phyloP scores from a whole-genome alignment of 768 basidiomycete species.

The Ephemerocybe angulata region DNA sequence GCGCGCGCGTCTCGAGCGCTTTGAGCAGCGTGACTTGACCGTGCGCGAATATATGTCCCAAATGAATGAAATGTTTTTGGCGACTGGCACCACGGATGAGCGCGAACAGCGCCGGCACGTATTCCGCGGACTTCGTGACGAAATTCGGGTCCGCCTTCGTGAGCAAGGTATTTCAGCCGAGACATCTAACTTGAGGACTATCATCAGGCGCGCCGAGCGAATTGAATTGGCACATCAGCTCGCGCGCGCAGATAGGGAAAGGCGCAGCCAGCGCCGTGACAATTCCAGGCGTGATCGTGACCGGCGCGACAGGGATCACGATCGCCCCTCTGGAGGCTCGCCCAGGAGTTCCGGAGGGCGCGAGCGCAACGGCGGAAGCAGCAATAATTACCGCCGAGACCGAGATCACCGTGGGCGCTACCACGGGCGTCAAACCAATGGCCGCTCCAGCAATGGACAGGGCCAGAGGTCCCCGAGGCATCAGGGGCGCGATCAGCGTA shows the following conservation, averaged over 20 bases:
- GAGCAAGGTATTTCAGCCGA: slow-evolving; percentile 27
- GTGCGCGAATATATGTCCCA: slow-evolving; percentile 30
- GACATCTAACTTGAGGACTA: slow-evolving; percentile 20
- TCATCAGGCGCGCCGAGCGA: slow-evolving; percentile 25
- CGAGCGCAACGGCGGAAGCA: no score
- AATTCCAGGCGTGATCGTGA: not conserved
- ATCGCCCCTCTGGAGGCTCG: not conserved
- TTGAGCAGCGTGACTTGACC: slow-evolving; percentile 21
- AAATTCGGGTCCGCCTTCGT: slow-evolving; percentile 29
- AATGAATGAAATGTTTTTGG: slow-evolving; percentile 30
- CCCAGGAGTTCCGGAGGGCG: no score
- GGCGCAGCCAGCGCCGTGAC: not conserved
- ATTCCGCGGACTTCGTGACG: slow-evolving; percentile 26
- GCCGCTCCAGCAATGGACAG: not conserved
- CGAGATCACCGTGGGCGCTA: not conserved
- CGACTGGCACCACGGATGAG: slow-evolving; percentile 28
- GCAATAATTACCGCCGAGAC: not conserved
- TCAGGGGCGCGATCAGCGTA: slow-evolving; percentile 10
- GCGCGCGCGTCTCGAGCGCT: slow-evolving; percentile 17
- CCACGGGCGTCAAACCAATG: not conserved
- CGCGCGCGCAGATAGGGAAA: not conserved
- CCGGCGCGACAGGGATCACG: not conserved
- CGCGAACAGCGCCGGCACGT: slow-evolving; percentile 28
- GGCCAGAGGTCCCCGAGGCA: not conserved
- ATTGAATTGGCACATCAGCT: slow-evolving; percentile 21